These are phyloP conservation scores for Lichtheimia ramosa DNA, from an alignment of 371 early-diverging fungal genomes.

Conservation along the genomic window DNA sequence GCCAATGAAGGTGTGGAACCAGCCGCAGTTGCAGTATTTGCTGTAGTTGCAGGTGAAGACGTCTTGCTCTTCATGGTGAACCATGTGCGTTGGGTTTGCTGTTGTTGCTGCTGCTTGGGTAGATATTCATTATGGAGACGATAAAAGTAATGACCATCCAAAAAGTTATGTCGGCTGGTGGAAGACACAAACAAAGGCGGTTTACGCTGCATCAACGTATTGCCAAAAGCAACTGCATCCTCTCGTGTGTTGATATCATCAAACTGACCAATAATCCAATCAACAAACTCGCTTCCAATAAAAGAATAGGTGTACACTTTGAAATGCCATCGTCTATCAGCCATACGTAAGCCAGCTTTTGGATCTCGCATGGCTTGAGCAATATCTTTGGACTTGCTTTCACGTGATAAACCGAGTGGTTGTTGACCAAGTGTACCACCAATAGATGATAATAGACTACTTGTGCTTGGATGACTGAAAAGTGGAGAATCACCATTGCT, in stretches of 20 bases:
- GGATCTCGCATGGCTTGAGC: constrained; percentile 78
- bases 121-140: constrained; percentile 67
- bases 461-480: background rate
- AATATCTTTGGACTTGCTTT: constrained; percentile 62
- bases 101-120: constrained; percentile 34
- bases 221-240: constrained; percentile 85
- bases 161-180: constrained; percentile 67
- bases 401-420: constrained; percentile 27
- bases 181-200: constrained; percentile 76
- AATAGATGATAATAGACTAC: constrained; percentile 30
- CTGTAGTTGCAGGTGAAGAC: background rate
- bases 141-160: constrained; percentile 95
- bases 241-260: constrained; percentile 78
- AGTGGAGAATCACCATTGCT: background rate
- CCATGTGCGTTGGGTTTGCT: constrained; percentile 18
- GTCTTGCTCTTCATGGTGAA: constrained; percentile 16
- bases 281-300: constrained; percentile 86
- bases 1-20: background rate
- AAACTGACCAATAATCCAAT: constrained; percentile 86
- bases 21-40: background rate
- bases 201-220: constrained; percentile 72
- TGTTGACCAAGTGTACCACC: constrained; percentile 19
- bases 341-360: constrained; percentile 66
- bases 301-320: constrained; percentile 74
- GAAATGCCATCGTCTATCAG: constrained; percentile 92